Percentiles rank a stretch among this genome's conserved stretches.
Evolutionary conservation across 225 moss, liverwort and hornwort genomes (phyloP).

Genomic region (Lunularia cruciata): DNA sequence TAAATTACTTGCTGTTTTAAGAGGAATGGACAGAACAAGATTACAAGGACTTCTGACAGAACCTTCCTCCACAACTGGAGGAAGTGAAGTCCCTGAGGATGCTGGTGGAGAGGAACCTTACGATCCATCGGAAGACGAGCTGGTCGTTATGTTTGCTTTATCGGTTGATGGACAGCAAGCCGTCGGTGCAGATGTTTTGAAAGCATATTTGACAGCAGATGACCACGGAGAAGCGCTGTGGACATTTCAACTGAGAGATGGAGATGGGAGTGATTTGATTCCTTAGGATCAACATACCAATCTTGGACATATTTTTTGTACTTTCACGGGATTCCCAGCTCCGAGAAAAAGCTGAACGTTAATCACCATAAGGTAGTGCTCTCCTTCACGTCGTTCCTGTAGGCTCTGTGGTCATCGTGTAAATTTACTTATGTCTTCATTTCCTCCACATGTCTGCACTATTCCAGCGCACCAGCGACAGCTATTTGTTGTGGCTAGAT

Average conservation of each 20-base stretch:
- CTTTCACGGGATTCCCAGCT: not conserved
- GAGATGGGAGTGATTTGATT: conserved; percentile 11
- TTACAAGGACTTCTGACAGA: conserved; percentile 66
- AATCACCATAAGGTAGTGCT: not conserved
- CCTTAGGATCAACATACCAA: not conserved
- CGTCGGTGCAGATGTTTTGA: conserved; percentile 86
- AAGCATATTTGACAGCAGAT: conserved; percentile 38
- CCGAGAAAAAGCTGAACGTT: not conserved
- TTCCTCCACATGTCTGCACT: no score
- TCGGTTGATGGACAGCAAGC: conserved; percentile 72
- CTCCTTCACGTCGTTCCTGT: not conserved
- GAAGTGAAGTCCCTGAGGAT: conserved; percentile 30
- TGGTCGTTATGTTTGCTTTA: conserved; percentile 69
- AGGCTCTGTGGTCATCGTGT: not conserved
- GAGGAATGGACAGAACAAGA: conserved; percentile 83
- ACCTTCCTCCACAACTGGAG: conserved; percentile 20
- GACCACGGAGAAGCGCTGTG: not conserved
- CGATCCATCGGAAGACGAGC: conserved; percentile 64
- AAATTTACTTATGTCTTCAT: no score
- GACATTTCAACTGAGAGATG: conserved; percentile 17
- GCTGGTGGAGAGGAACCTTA: conserved; percentile 80
- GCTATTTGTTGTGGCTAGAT: no score
- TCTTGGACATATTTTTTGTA: not conserved
- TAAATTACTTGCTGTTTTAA: conserved; percentile 51
- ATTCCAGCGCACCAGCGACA: no score